A percentile compares a stretch with the other conserved stretches of the same genome.
phyloP scores from a whole-genome alignment of 176 grass and related monocot species.

The Oryza australiensis region DNA sequence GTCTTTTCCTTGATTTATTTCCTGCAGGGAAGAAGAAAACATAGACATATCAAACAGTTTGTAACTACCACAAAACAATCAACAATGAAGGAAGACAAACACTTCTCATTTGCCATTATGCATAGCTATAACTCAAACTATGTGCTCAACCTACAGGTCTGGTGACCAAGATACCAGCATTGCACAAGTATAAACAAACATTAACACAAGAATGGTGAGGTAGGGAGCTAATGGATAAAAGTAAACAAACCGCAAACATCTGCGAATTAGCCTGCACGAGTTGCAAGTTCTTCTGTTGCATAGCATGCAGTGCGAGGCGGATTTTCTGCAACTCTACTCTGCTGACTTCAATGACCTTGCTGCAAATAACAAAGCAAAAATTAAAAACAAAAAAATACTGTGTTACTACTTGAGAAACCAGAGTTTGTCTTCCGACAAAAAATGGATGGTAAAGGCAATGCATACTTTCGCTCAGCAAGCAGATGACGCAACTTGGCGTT shows the following conservation, averaged over 20 bases:
- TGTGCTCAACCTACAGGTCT: neutral
- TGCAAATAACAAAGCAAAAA: constrained; percentile 29
- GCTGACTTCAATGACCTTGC: constrained; percentile 50
- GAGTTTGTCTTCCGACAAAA: neutral
- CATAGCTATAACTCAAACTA: neutral
- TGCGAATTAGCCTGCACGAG: constrained; percentile 55
- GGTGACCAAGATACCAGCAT: neutral
- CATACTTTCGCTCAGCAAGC: constrained; percentile 54
- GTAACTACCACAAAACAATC: neutral
- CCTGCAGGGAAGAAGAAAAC: constrained; percentile 53
- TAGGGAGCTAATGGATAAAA: constrained; percentile 27
- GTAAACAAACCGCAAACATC: constrained; percentile 48
- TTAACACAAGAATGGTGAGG: neutral
- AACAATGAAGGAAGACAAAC: neutral
- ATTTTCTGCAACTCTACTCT: constrained; percentile 55
- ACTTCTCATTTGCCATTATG: neutral
- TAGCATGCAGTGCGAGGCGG: constrained; percentile 25
- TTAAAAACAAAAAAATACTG: neutral
- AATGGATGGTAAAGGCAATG: neutral
- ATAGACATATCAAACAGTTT: constrained; percentile 19
- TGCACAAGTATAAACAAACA: neutral
- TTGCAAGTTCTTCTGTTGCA: constrained; percentile 51
- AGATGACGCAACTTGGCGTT: constrained; percentile 37
- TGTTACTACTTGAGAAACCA: constrained; percentile 13
- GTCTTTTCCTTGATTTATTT: constrained; percentile 63